Base-by-base conservation (phyloP, 108 stramenopile species). In the Aureococcus anophagefferens region DNA sequence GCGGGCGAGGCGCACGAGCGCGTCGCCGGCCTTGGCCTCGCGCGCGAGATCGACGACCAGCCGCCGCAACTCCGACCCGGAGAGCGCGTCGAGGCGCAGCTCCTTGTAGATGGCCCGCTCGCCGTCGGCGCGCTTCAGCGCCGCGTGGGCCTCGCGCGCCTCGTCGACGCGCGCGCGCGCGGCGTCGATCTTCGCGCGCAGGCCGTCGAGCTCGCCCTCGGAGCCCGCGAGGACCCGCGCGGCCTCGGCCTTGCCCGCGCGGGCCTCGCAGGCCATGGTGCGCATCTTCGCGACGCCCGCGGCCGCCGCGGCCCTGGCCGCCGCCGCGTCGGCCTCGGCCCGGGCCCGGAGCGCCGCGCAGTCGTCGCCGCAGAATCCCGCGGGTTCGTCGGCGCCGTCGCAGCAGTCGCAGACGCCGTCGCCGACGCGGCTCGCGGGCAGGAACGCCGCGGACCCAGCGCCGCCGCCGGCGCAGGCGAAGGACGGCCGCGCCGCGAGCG, bases 321-420 rank as follows among this genome's bases (percentile, higher is more conserved):
- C 51, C 21, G 4, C 51, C 21, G 1, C 21, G 17, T 72, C 18
- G 5, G 5, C 35, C 21, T 9, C 32, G 34, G 29, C 44, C 3
- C 4, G 59, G 3, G 64, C 28, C 15, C n/a, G n/a, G 33, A 64
- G 34, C 62, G 36, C 64, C 28, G 29, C 62, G 34, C 71, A 72
- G 31, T 0, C 28, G 36, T 72, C 35, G 18, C 11, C 29, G 36
- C 71, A 72, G 11, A 9, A n/a, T 0, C 29, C 45, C 30, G 46
- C 17, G 36, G 40, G 28, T 66, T 85, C 84, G 62, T 85, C 84
- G 63, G 72, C 63, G 5, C 82, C 84, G 63, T 85, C 84, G 74
- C 85, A 85, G 79, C 85, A 85, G 79, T 85, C 85, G 77, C 85
- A 85, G 34, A 84, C 65, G 11, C 76, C 76, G 59, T 85, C 85